These are phyloP conservation scores for Pseudogymnoascus sp. DNA, from an alignment of 2,329 filamentous ascomycete species.

Conservation along the genomic window DNA sequence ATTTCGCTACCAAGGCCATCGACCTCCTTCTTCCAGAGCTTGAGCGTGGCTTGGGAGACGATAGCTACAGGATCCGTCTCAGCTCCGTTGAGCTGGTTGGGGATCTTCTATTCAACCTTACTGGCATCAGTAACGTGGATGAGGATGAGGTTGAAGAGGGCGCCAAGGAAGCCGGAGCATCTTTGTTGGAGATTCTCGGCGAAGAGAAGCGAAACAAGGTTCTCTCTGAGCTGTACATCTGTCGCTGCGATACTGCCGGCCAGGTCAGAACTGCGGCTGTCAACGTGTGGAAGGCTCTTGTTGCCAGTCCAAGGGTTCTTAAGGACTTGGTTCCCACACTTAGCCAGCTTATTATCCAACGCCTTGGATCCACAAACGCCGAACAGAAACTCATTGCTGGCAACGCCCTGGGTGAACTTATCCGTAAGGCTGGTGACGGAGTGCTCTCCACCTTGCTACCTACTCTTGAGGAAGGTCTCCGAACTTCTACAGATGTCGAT, in stretches of 20 bases:
- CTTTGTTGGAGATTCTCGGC: conserved; percentile 87
- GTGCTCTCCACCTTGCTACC: conserved; percentile 83
- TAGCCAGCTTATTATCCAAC: conserved; percentile 87
- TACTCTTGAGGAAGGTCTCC: conserved; percentile 84
- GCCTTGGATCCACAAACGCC: conserved; percentile 91
- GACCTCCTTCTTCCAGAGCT: conserved; percentile 90
- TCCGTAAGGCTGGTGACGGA: conserved; percentile 91
- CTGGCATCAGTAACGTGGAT: conserved; percentile 79
- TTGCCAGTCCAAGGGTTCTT: conserved; percentile 82
- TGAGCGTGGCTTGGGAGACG: conserved; percentile 92
- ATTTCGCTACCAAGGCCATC: conserved; percentile 91
- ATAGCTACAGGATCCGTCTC: conserved; percentile 94
- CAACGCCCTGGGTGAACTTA: conserved; percentile 92
- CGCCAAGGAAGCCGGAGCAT: conserved; percentile 79
- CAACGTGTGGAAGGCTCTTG: conserved; percentile 92
- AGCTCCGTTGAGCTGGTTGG: conserved; percentile 97
- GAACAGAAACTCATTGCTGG: conserved; percentile 98
- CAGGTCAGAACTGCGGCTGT: conserved; percentile 85
- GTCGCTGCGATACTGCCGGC: conserved; percentile 90
- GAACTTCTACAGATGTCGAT: conserved; percentile 82
- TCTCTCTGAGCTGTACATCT: conserved; percentile 93
- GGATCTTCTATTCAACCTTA: conserved; percentile 94
- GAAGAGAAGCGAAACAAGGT: conserved; percentile 97
- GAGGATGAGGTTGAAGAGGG: conserved; percentile 71
- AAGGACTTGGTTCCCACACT: conserved; percentile 94